Evolutionary conservation across 2,329 filamentous ascomycete genomes (phyloP).

Genomic region (Penicillium sp.): DNA sequence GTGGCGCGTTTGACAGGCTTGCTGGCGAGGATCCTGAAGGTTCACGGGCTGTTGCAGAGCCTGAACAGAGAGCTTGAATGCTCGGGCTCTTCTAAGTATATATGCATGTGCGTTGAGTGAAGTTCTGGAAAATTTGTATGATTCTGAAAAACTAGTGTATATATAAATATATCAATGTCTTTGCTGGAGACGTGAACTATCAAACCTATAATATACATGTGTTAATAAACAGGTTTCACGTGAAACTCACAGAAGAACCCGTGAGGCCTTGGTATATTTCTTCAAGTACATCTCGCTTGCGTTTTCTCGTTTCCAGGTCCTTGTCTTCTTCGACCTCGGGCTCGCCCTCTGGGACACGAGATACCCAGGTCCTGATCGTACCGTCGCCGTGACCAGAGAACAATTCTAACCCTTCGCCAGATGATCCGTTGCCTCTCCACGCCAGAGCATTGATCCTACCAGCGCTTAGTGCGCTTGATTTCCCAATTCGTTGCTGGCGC

Average conservation of each 20-base stretch:
- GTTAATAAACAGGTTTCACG: conserved; percentile 14
- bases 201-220: background rate
- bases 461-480: conserved; percentile 46
- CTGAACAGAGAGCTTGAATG: conserved; percentile 10
- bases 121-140: background rate
- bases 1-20: conserved; percentile 35
- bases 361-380: conserved; percentile 74
- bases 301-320: conserved; percentile 52
- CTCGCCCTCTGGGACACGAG: conserved; percentile 51
- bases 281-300: conserved; percentile 74
- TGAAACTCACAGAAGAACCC: conserved; percentile 65
- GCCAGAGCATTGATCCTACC: conserved; percentile 70
- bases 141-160: background rate
- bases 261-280: conserved; percentile 76
- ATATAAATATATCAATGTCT: background rate
- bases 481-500: conserved; percentile 32
- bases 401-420: conserved; percentile 60
- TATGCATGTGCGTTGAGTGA: background rate
- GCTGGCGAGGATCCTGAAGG: conserved; percentile 33
- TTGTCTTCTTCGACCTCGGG: conserved; percentile 44
- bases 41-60: conserved; percentile 25
- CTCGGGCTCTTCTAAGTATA: background rate
- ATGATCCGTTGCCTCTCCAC: conserved; percentile 65
- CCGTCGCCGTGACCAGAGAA: conserved; percentile 84
- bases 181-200: background rate